Percentiles rank a stretch among this genome's conserved stretches.
Conservation (phyloP, 208 protist species). For the Leishmania tarentolae region DNA sequence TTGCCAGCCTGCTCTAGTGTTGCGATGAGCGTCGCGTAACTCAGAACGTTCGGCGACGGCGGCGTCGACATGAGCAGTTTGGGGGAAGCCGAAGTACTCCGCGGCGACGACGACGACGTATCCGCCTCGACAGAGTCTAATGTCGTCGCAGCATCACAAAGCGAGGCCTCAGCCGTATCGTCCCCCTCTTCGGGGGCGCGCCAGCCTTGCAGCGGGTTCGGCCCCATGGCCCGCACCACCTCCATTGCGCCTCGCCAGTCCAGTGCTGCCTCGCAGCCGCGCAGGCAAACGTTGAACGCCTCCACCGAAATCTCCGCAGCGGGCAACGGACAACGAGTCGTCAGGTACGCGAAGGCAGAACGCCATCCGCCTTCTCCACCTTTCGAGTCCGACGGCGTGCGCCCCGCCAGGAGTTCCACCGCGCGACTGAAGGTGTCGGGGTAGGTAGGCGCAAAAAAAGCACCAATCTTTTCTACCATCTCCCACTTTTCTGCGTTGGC, state of each 20-base stretch:
- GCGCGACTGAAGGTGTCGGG: slow-evolving; percentile 41
- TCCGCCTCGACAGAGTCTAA: slow-evolving; percentile 1
- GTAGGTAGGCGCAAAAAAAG: slow-evolving; percentile 43
- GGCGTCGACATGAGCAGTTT: slow-evolving; percentile 17
- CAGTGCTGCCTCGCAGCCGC: slow-evolving; percentile 58
- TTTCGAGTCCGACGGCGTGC: not conserved
- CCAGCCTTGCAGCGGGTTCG: slow-evolving; percentile 67
- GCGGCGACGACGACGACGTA: not conserved
- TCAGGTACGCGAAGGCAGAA: slow-evolving; percentile 49
- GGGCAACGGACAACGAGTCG: slow-evolving; percentile 27
- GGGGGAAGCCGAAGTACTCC: not conserved
- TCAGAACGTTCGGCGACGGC: slow-evolving; percentile 74
- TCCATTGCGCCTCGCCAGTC: slow-evolving; percentile 72
- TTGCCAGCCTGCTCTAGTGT: slow-evolving; percentile 83
- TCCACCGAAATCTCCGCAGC: slow-evolving; percentile 63
- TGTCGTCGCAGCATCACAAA: not conserved
- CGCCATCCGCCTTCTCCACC: slow-evolving; percentile 26
- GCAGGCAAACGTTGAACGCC: slow-evolving; percentile 71
- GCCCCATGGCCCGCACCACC: slow-evolving; percentile 77
- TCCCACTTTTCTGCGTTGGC: slow-evolving; percentile 52
- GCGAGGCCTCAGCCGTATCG: not conserved
- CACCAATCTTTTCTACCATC: slow-evolving; percentile 45
- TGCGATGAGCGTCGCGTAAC: slow-evolving; percentile 86
- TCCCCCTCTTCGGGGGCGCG: slow-evolving; percentile 12
- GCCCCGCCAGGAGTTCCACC: slow-evolving; percentile 33